phyloP scores from a whole-genome alignment of 2,329 filamentous ascomycete species.

The Trichoderma sp. region DNA sequence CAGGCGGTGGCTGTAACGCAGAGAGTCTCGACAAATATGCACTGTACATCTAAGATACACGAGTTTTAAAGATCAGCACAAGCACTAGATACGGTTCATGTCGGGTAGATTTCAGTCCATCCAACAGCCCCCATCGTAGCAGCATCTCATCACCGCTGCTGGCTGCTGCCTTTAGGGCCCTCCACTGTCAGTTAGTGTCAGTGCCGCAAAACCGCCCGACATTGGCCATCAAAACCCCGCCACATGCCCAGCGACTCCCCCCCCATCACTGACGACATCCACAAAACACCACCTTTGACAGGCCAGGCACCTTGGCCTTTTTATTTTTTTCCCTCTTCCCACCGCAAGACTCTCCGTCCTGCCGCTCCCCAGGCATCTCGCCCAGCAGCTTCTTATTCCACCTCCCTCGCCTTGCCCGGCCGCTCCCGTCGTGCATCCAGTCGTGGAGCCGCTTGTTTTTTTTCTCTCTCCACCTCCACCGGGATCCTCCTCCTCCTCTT shows the following conservation, averaged over 20 bases:
- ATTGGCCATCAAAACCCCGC: conserved; percentile 28
- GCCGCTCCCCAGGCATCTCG: neutral
- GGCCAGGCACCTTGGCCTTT: conserved; percentile 3
- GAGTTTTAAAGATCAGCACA: neutral
- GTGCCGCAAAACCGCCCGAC: neutral
- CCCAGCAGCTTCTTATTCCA: conserved; percentile 7
- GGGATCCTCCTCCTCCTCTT: conserved; percentile 17
- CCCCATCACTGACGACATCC: conserved; percentile 39
- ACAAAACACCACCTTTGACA: conserved; percentile 25
- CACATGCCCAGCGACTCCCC: conserved; percentile 24
- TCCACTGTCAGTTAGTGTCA: neutral
- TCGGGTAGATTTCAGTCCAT: neutral
- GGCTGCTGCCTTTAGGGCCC: neutral
- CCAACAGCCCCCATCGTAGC: neutral
- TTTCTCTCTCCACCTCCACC: neutral
- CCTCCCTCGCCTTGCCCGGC: conserved; percentile 4
- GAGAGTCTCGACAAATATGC: neutral
- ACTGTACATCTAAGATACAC: neutral
- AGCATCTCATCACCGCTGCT: neutral
- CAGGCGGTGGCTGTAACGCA: neutral
- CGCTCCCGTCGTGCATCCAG: neutral
- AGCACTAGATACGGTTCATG: neutral
- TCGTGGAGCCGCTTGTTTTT: conserved; percentile 17
- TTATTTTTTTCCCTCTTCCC: conserved; percentile 13
- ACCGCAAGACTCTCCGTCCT: neutral